Evolutionary conservation across 306 rosid species (phyloP).

Genomic region (Cucurbita ficifolia): DNA sequence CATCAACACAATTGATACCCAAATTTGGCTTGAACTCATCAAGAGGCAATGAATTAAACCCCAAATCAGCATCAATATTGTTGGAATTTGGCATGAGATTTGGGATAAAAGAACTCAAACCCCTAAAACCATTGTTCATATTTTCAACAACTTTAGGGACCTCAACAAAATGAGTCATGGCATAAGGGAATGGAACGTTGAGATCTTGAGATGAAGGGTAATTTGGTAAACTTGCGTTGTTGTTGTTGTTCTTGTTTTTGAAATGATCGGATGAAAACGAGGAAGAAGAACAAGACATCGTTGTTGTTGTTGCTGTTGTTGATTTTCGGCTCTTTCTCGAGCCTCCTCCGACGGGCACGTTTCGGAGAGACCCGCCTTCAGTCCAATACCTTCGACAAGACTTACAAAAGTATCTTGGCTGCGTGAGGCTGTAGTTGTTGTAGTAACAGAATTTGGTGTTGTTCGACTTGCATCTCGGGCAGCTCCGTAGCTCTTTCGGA

Average conservation of each 20-base stretch:
- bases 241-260: background rate
- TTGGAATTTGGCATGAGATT: background rate
- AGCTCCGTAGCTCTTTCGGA: background rate
- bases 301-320: background rate
- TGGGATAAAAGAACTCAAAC: background rate
- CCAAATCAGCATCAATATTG: background rate
- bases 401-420: slow-evolving; percentile 79
- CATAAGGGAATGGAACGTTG: background rate
- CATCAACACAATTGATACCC: background rate
- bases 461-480: background rate
- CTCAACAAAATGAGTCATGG: background rate
- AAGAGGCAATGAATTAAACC: background rate
- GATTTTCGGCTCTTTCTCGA: background rate
- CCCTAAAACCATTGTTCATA: background rate
- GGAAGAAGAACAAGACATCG: background rate
- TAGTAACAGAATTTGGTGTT: slow-evolving; percentile 85
- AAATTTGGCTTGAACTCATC: background rate
- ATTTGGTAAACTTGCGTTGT: background rate
- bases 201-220: background rate
- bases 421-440: slow-evolving; percentile 73
- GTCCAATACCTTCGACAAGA: slow-evolving; percentile 82
- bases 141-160: background rate
- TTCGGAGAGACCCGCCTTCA: slow-evolving; percentile 60
- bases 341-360: slow-evolving; percentile 72
- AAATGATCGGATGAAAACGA: background rate